phyloP scores from a whole-genome alignment of 495 filamentous ascomycete species.

The Aspergillus hancockii region DNA sequence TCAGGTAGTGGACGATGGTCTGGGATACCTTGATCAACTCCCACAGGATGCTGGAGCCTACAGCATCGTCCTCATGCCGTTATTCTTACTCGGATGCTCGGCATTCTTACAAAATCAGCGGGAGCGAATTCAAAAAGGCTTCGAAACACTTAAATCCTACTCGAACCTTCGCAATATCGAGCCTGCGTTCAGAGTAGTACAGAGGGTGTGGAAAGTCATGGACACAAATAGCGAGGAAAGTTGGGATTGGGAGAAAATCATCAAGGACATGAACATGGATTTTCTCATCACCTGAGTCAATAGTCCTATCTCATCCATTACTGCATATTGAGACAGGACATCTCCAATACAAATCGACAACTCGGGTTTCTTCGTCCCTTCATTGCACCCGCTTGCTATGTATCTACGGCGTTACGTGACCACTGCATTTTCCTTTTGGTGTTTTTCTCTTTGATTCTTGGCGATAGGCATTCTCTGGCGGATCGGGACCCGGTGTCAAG shows the following conservation, averaged over 20 bases:
- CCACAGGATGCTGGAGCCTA: conserved; percentile 65
- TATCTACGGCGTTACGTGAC: conserved; percentile 17
- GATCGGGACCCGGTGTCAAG: background rate
- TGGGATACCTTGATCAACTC: conserved; percentile 62
- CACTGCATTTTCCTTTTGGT: conserved; percentile 1
- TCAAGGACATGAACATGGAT: conserved; percentile 73
- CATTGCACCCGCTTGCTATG: background rate
- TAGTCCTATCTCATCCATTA: conserved; percentile 16
- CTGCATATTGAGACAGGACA: conserved; percentile 3
- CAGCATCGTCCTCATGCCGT: conserved; percentile 82
- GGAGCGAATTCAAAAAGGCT: conserved; percentile 66
- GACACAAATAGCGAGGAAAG: conserved; percentile 68
- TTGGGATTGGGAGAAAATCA: conserved; percentile 92
- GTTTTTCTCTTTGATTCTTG: conserved; percentile 7
- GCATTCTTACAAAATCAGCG: conserved; percentile 72
- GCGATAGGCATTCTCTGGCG: background rate
- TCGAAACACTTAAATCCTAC: conserved; percentile 71
- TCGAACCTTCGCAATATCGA: conserved; percentile 81
- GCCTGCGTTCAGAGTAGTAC: conserved; percentile 71
- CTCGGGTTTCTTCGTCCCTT: background rate
- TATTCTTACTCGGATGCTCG: conserved; percentile 86
- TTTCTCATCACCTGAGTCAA: conserved; percentile 69
- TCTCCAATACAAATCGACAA: conserved; percentile 8
- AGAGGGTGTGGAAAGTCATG: conserved; percentile 83
- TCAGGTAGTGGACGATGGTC: conserved; percentile 75